phyloP scores from a whole-genome alignment of 768 basidiomycete species.

The Trametes elegans region DNA sequence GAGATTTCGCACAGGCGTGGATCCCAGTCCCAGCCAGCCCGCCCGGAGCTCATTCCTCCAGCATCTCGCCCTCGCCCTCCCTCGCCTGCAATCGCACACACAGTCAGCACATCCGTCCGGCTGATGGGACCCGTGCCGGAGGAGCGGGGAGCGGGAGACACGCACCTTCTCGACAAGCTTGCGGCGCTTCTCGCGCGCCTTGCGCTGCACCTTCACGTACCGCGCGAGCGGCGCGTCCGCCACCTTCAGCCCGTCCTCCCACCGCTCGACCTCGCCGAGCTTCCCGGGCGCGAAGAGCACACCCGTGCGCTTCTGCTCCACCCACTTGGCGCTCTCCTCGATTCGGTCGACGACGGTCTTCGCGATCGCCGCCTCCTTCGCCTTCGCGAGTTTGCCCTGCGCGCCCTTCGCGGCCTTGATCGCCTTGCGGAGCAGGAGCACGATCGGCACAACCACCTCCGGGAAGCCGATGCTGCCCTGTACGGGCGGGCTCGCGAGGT shows the following conservation, averaged over 20 bases:
- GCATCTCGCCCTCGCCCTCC: slow-evolving; percentile 66
- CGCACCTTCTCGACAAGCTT: slow-evolving; percentile 73
- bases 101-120: background rate
- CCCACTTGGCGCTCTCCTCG: slow-evolving; percentile 81
- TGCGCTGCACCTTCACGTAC: slow-evolving; percentile 78
- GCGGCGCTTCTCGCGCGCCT: slow-evolving; percentile 72
- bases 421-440: slow-evolving; percentile 66
- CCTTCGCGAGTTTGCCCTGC: slow-evolving; percentile 21
- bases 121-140: background rate
- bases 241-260: slow-evolving; percentile 62
- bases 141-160: background rate
- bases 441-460: slow-evolving; percentile 80
- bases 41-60: slow-evolving; percentile 45
- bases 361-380: slow-evolving; percentile 59
- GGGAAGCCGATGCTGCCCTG: slow-evolving; percentile 92
- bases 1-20: slow-evolving; percentile 4
- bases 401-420: slow-evolving; percentile 58
- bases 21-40: slow-evolving; percentile 1
- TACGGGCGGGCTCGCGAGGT: slow-evolving; percentile 67
- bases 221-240: slow-evolving; percentile 77
- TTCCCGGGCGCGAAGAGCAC: slow-evolving; percentile 77
- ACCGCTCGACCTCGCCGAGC: slow-evolving; percentile 64
- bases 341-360: slow-evolving; percentile 84
- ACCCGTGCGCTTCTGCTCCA: slow-evolving; percentile 64
- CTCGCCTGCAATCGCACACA: slow-evolving; percentile 47